phyloP scores from a whole-genome alignment of 2,329 filamentous ascomycete species.

The Ascochyta fabae region DNA sequence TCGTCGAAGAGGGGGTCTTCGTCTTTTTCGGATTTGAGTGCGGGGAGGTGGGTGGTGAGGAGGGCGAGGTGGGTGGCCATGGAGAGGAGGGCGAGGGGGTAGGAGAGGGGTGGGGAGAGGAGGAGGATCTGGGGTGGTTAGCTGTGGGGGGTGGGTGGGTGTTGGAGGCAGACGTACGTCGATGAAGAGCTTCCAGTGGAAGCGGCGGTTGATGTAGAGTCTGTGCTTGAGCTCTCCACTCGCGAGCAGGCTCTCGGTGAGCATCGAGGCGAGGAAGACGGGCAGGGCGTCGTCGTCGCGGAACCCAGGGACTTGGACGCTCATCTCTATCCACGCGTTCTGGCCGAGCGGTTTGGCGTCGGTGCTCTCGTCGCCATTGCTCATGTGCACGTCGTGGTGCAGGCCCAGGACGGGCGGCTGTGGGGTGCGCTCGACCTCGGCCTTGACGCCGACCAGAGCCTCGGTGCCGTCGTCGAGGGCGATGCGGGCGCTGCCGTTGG shows the following conservation, averaged over 20 bases:
- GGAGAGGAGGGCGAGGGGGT: slow-evolving; percentile 90
- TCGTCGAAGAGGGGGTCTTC: slow-evolving; percentile 98
- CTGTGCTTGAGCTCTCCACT: slow-evolving; percentile 71
- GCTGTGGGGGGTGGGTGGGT: neutral
- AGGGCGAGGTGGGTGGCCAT: slow-evolving; percentile 93
- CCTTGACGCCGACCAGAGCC: slow-evolving; percentile 94
- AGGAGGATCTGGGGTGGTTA: slow-evolving; percentile 67
- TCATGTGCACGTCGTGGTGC: slow-evolving; percentile 51
- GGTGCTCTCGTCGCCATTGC: slow-evolving; percentile 39
- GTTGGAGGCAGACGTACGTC: slow-evolving; percentile 55
- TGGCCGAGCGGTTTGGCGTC: slow-evolving; percentile 52
- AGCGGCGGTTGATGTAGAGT: slow-evolving; percentile 85
- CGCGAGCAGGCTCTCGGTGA: slow-evolving; percentile 82
- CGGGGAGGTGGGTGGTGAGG: slow-evolving; percentile 82
- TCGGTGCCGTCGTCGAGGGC: slow-evolving; percentile 96
- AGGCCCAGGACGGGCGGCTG: slow-evolving; percentile 33
- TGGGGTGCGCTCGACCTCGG: slow-evolving; percentile 81
- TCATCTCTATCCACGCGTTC: slow-evolving; percentile 84
- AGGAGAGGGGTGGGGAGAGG: slow-evolving; percentile 90
- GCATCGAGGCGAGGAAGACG: slow-evolving; percentile 85
- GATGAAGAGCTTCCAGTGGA: slow-evolving; percentile 96
- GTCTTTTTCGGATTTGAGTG: slow-evolving; percentile 85
- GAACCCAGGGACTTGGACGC: slow-evolving; percentile 88
- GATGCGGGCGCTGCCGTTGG: slow-evolving; percentile 91
- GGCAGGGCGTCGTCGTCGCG: slow-evolving; percentile 91